Evolutionary conservation across 31 red algal species (phyloP), one percentile per base, ranked within the genome.

Genomic region (Pterothamnion heteromorphum): DNA sequence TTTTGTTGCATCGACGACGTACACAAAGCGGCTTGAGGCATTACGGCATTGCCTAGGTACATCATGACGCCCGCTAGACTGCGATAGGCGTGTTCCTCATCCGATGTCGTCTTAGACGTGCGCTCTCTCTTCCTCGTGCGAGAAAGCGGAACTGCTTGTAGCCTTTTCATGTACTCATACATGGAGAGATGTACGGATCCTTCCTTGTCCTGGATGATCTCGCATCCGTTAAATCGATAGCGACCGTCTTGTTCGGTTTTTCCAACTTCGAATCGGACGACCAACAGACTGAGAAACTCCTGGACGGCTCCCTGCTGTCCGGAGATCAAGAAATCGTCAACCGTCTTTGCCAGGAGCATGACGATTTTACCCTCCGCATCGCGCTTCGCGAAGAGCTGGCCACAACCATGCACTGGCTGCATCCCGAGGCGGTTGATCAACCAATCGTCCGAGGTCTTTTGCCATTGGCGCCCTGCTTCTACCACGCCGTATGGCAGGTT

Each of bases 1-100:
- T 30, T 26, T 35, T 90, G 88, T 74, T 90, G 88, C 88, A 90
- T 90, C 0, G 9, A 1, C 1, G 88, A 90, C 1, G 51, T 74
- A 2, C 27, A 22, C 0, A 80, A 76, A 74, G 35, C 22, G 36
- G 89, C 89, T 31, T 80, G 71, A 0, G 64, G 89, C 0, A 91
- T 3, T 0, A 91, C 44, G 35, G 28, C 89, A 0, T 23, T 35
- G 1, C 89, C 89, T 0, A 91, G 72, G 27, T 80, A 91, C 35
- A 91, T 36, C 0, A 91, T 26, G 18, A 72, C 80, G 74, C 71
- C 89, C 3, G 44, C 89, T 21, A 91, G 26, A 2, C 51, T 43
- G 27, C 64, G 26, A 35, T 80, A 74, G 0, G 0, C 1, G 24
- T 27, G 35, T 0, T 35, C 43, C 30, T 91, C 89, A 0, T 74